phyloP scores from a whole-genome alignment of 2,329 filamentous ascomycete species.

The Biscogniauxia mediterranea region DNA sequence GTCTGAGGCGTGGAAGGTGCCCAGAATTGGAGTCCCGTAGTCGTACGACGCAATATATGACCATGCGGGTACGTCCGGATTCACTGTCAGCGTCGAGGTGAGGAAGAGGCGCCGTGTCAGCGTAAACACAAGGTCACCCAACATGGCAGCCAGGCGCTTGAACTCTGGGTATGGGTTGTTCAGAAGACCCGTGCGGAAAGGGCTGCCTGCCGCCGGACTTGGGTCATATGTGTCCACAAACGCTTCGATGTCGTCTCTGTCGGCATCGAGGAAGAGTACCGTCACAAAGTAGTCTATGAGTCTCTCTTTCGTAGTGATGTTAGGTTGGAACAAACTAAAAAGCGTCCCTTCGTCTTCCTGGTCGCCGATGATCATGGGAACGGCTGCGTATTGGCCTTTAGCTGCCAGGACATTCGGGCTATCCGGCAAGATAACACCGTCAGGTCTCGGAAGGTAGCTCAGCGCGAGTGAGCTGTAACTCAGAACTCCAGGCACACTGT shows the following conservation, averaged over 20 bases:
- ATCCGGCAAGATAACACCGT: constrained; percentile 59
- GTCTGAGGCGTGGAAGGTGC: constrained; percentile 74
- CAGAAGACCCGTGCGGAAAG: constrained; percentile 66
- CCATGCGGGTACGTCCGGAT: constrained; percentile 64
- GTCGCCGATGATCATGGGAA: constrained; percentile 67
- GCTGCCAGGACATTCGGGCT: constrained; percentile 60
- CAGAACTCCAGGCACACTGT: constrained; percentile 67
- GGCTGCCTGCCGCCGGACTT: constrained; percentile 59
- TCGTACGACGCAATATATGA: constrained; percentile 74
- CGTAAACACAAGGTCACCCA: constrained; percentile 75
- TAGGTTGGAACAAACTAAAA: constrained; percentile 67
- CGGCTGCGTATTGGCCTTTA: constrained; percentile 53
- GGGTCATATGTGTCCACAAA: constrained; percentile 63
- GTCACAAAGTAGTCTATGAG: constrained; percentile 60
- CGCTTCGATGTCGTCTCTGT: constrained; percentile 46
- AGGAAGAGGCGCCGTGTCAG: constrained; percentile 68
- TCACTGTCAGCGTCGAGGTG: constrained; percentile 38
- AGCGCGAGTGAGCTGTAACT: constrained; percentile 68
- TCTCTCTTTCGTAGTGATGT: constrained; percentile 60
- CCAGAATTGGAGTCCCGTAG: constrained; percentile 68
- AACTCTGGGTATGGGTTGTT: constrained; percentile 75
- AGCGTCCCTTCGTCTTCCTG: constrained; percentile 80
- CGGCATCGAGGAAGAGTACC: constrained; percentile 60
- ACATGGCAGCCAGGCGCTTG: constrained; percentile 72
- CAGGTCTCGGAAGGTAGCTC: constrained; percentile 72